Evolutionary conservation across 495 filamentous ascomycete genomes (phyloP).

Genomic region (Pseudoneurospora amorphoporcata): DNA sequence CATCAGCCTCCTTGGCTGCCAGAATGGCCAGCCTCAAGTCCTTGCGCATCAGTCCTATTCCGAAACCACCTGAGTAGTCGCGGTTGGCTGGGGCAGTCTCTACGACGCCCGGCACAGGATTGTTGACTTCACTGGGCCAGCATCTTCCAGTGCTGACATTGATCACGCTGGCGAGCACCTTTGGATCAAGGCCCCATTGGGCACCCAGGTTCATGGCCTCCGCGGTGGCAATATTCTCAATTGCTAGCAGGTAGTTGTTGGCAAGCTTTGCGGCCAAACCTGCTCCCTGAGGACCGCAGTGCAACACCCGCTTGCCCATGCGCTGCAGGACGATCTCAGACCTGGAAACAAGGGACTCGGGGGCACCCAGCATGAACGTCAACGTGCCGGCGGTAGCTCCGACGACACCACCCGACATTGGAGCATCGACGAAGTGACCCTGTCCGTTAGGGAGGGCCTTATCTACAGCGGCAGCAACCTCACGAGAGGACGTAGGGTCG

Average conservation of each 20-base stretch:
- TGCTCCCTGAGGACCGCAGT: constrained; percentile 69
- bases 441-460: constrained; percentile 35
- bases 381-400: constrained; percentile 65
- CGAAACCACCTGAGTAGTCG: constrained; percentile 76
- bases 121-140: constrained; percentile 90
- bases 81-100: constrained; percentile 59
- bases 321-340: constrained; percentile 53
- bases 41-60: constrained; percentile 76
- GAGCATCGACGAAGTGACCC: constrained; percentile 64
- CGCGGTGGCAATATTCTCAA: constrained; percentile 85
- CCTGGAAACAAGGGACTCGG: constrained; percentile 45
- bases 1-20: constrained; percentile 58
- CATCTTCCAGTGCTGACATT: constrained; percentile 79
- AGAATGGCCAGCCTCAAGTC: constrained; percentile 63
- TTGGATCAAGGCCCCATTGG: constrained; percentile 72
- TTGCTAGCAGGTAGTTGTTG: constrained; percentile 86
- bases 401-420: constrained; percentile 81
- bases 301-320: constrained; percentile 76
- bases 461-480: constrained; percentile 53
- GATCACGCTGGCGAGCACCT: constrained; percentile 67
- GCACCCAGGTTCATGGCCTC: constrained; percentile 92
- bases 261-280: constrained; percentile 81
- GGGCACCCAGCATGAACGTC: constrained; percentile 79
- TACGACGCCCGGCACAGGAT: constrained; percentile 80
- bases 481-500: constrained; percentile 64